A percentile compares a stretch with the other conserved stretches of the same genome.
These are phyloP conservation scores for Aspergillus sclerotialis DNA, from an alignment of 2,329 filamentous ascomycete species.

Conservation along the genomic window DNA sequence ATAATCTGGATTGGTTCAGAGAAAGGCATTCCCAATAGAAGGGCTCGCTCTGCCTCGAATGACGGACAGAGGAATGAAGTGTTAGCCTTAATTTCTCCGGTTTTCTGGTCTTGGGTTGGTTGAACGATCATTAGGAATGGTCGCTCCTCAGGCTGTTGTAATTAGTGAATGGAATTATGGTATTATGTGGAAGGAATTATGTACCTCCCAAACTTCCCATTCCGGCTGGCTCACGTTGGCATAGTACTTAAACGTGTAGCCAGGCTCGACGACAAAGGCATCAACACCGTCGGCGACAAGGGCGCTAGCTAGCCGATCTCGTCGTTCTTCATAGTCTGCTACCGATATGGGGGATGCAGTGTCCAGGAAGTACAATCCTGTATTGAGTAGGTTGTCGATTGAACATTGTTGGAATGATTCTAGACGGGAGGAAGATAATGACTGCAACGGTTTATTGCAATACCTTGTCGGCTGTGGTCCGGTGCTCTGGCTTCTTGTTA, in stretches of 20 bases:
- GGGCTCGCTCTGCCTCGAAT: conserved; percentile 55
- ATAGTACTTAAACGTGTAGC: conserved; percentile 60
- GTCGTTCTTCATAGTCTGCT: conserved; percentile 49
- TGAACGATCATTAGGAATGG: conserved; percentile 57
- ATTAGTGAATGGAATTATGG: not conserved
- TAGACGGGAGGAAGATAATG: conserved; percentile 2
- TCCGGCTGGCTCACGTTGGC: conserved; percentile 55
- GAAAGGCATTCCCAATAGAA: conserved; percentile 53
- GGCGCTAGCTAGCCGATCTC: conserved; percentile 51
- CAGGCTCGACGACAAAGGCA: conserved; percentile 57
- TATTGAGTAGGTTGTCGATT: conserved; percentile 42
- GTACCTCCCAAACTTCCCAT: conserved; percentile 54
- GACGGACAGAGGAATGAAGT: conserved; percentile 54
- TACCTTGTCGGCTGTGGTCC: no score
- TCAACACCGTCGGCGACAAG: conserved; percentile 46
- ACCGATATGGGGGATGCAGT: conserved; percentile 42
- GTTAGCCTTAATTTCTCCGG: conserved; percentile 43
- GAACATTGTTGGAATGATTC: conserved; percentile 43
- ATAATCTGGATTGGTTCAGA: conserved; percentile 47
- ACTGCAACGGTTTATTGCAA: not conserved
- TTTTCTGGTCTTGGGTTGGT: conserved; percentile 31
- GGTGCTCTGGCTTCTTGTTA: no score
- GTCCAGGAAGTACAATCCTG: conserved; percentile 11
- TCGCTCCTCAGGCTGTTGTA: conserved; percentile 50
- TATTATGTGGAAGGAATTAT: not conserved